Evolutionary conservation across 169 alveolate species (phyloP).

Genomic region (Cryptosporidium tyzzeri): DNA sequence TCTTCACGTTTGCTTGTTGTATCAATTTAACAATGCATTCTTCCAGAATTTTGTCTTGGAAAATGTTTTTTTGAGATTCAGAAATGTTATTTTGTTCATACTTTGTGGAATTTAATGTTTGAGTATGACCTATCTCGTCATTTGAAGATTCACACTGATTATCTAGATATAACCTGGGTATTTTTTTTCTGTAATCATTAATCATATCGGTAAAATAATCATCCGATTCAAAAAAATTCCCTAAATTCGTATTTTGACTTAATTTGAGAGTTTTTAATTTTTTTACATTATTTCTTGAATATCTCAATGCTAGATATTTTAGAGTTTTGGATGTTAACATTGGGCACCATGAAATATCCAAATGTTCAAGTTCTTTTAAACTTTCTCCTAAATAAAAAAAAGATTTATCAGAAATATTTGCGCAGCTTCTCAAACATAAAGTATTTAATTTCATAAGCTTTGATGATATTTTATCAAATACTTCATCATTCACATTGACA

Average conservation of each 20-base stretch:
- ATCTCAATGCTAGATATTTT: slow-evolving; percentile 59
- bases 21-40: slow-evolving; percentile 15
- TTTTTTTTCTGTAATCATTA: slow-evolving; percentile 10
- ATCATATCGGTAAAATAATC: slow-evolving; percentile 1
- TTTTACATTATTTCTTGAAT: not conserved
- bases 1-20: not conserved
- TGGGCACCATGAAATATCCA: slow-evolving; percentile 74
- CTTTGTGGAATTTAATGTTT: not conserved
- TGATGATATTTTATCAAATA: slow-evolving; percentile 6
- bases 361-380: slow-evolving; percentile 23
- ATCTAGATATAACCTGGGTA: slow-evolving; percentile 18
- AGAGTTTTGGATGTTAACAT: slow-evolving; percentile 37
- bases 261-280: slow-evolving; percentile 38
- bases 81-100: not conserved
- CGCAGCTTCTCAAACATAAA: slow-evolving; percentile 46
- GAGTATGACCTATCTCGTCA: not conserved
- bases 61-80: not conserved
- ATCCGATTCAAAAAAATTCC: slow-evolving; percentile 1
- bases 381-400: slow-evolving; percentile 9
- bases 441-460: not conserved
- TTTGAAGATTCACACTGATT: slow-evolving; percentile 6
- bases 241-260: slow-evolving; percentile 58
- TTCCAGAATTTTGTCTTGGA: slow-evolving; percentile 8
- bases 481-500: slow-evolving; percentile 58
- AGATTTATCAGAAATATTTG: slow-evolving; percentile 56